Evolutionary conservation across 192 early-diverging fungal species (phyloP).

Genomic region (Coemansia sp.): DNA sequence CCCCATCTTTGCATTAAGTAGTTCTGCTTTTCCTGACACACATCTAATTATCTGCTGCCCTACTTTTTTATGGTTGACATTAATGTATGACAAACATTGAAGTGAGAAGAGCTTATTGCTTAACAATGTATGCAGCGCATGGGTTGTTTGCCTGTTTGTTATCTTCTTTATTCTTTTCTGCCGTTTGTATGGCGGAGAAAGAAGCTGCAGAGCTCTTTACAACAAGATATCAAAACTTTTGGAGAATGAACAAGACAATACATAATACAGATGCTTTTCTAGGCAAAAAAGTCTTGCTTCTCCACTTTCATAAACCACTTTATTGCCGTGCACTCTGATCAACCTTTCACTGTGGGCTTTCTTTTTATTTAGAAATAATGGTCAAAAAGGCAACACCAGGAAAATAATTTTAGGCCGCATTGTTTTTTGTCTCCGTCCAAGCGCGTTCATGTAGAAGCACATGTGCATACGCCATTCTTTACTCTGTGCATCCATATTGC

Average conservation of each 20-base stretch:
- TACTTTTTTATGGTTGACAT: background rate
- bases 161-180: background rate
- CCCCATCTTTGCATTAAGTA: background rate
- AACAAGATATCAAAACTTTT: too few species aligned
- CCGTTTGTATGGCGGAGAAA: background rate
- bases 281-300: too few species aligned
- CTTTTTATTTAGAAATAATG: too few species aligned
- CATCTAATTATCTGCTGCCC: background rate
- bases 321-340: background rate
- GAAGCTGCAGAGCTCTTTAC: too few species aligned
- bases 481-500: background rate
- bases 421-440: background rate
- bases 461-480: background rate
- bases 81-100: background rate
- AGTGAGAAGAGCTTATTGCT: background rate
- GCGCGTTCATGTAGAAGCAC: background rate
- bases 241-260: too few species aligned
- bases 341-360: background rate
- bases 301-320: too few species aligned
- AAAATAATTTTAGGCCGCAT: background rate
- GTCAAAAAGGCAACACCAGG: background rate
- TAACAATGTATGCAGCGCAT: background rate
- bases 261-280: too few species aligned
- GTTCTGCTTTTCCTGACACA: background rate
- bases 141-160: background rate